Evolutionary conservation across 441 rosid species (phyloP).

Genomic region (Eutrema salsugineum): DNA sequence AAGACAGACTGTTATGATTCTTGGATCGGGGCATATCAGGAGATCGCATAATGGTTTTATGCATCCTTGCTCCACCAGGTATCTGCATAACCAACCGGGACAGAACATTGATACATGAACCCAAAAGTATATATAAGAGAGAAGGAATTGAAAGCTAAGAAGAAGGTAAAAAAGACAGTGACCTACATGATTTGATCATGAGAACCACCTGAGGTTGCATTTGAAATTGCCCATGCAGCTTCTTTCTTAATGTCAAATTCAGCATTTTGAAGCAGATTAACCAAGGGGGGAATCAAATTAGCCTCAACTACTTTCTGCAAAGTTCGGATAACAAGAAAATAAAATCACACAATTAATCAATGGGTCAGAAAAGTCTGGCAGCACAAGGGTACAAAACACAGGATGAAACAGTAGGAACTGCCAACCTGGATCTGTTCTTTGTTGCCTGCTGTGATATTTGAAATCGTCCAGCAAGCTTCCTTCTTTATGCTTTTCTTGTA

Average conservation of each 20-base stretch:
- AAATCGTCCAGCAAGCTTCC: constrained; percentile 96
- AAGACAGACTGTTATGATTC: constrained; percentile 78
- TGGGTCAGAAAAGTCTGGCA: not conserved
- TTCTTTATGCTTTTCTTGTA: constrained; percentile 84
- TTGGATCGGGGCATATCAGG: constrained; percentile 79
- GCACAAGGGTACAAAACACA: not conserved
- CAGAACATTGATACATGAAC: not conserved
- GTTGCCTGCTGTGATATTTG: constrained; percentile 95
- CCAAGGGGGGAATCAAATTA: constrained; percentile 54
- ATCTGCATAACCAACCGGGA: constrained; percentile 32
- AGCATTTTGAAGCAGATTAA: constrained; percentile 74
- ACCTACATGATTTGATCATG: constrained; percentile 85
- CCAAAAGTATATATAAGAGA: not conserved
- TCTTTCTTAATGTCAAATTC: constrained; percentile 93
- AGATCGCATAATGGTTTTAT: constrained; percentile 94
- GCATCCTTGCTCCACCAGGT: constrained; percentile 71
- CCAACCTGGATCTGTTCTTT: constrained; percentile 84
- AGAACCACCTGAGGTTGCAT: constrained; percentile 86
- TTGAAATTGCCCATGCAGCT: constrained; percentile 89
- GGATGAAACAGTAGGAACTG: not conserved
- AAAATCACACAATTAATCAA: not conserved
- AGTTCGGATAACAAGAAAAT: not conserved
- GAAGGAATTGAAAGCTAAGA: not conserved
- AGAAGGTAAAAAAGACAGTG: not conserved
- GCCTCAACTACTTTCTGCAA: constrained; percentile 74